A percentile compares a stretch with the other conserved stretches of the same genome.
Conservation (phyloP, 1,284 basidiomycete genomes). For the Fistulinella cinereoalba region DNA sequence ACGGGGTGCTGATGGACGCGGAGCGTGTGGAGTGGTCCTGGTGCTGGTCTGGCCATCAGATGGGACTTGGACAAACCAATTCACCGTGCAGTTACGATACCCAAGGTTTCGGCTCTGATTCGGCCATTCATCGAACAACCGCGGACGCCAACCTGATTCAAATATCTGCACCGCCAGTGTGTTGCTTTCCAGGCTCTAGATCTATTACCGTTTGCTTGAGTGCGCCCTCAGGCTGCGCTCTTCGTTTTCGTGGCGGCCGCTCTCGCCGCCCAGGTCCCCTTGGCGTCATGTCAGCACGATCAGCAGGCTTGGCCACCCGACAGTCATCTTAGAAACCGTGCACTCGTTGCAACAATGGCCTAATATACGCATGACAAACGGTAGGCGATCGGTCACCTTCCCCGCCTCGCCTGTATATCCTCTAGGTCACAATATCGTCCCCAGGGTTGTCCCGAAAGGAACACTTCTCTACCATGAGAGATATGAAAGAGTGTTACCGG, state of each 20-base stretch:
- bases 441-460: conserved; percentile 39
- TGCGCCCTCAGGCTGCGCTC: neutral
- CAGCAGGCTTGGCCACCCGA: neutral
- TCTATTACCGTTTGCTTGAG: neutral
- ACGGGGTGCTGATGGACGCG: conserved; percentile 67
- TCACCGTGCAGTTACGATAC: neutral
- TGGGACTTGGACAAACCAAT: too few species aligned
- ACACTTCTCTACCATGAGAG: conserved; percentile 44
- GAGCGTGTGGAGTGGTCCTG: conserved; percentile 70
- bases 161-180: neutral
- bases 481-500: conserved; percentile 24
- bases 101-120: neutral
- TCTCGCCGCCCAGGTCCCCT: conserved; percentile 15
- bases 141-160: neutral
- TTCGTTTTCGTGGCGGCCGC: neutral
- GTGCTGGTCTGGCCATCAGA: conserved; percentile 35
- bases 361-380: conserved; percentile 49
- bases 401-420: conserved; percentile 1
- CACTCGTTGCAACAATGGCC: conserved; percentile 44
- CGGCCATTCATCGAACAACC: too few species aligned
- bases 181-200: too few species aligned
- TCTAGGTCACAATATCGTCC: conserved; percentile 43
- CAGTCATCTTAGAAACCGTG: conserved; percentile 24
- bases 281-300: neutral
- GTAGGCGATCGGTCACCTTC: conserved; percentile 16